Percentiles rank a stretch among this genome's conserved stretches.
phyloP scores from a whole-genome alignment of 2,329 filamentous ascomycete genomes.

The Phaeophleospora eucalypticola region DNA sequence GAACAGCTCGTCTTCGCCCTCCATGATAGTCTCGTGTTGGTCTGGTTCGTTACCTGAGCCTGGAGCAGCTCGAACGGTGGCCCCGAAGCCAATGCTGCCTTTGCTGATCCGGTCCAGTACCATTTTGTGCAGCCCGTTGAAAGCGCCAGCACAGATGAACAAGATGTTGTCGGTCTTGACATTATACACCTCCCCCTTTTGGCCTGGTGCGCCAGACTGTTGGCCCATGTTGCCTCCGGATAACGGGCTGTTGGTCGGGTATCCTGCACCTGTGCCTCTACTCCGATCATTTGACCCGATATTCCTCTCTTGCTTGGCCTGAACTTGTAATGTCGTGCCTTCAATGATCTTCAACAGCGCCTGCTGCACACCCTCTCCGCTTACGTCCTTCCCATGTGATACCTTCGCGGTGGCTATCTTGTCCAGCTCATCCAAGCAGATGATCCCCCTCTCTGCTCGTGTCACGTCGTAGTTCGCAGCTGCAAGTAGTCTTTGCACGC shows the following conservation, averaged over 20 bases:
- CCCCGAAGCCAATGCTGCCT: conserved; percentile 85
- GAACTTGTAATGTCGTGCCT: conserved; percentile 87
- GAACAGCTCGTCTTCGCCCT: conserved; percentile 54
- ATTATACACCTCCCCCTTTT: conserved; percentile 60
- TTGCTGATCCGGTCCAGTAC: conserved; percentile 83
- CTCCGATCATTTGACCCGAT: conserved; percentile 26
- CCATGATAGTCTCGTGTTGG: conserved; percentile 56
- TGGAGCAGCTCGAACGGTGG: conserved; percentile 60
- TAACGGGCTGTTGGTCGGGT: conserved; percentile 36
- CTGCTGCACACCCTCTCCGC: conserved; percentile 94
- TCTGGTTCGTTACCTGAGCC: conserved; percentile 30
- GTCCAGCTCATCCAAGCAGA: conserved; percentile 95
- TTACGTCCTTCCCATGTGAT: conserved; percentile 85
- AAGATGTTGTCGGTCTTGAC: conserved; percentile 94
- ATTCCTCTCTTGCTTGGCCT: conserved; percentile 71
- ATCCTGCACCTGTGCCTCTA: conserved; percentile 21
- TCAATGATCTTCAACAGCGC: conserved; percentile 93
- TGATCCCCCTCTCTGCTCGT: conserved; percentile 83
- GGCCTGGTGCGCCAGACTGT: conserved; percentile 21
- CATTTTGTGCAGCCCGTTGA: conserved; percentile 84
- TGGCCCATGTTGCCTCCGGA: conserved; percentile 32
- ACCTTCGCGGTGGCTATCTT: conserved; percentile 90
- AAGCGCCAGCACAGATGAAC: conserved; percentile 94
- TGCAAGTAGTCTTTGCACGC: conserved; percentile 83
- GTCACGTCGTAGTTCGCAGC: conserved; percentile 85